Conservation (phyloP, 1,284 basidiomycete species). For the Rhizopogon hawkerae region DNA sequence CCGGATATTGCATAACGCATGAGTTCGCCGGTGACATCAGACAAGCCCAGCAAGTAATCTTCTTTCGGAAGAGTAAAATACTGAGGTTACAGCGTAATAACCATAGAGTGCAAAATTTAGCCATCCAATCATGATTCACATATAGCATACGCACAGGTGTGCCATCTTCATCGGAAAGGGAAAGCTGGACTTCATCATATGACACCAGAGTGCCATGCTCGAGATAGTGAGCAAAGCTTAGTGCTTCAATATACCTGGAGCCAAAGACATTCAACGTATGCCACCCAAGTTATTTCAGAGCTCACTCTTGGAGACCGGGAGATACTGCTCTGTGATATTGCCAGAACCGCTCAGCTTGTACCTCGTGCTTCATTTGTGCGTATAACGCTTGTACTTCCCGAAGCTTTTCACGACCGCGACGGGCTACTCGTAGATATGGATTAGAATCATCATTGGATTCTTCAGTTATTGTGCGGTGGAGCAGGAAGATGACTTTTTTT, state of each 20-base stretch:
- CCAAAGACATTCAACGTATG: conserved; percentile 12
- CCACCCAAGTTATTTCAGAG: conserved; percentile 1
- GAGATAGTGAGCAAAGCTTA: conserved; percentile 86
- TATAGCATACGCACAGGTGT: conserved; percentile 41
- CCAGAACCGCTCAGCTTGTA: conserved; percentile 73
- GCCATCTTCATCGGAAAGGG: conserved; percentile 51
- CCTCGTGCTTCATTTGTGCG: conserved; percentile 52
- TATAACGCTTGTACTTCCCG: conserved; percentile 64
- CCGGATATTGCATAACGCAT: conserved; percentile 90
- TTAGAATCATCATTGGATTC: conserved; percentile 31
- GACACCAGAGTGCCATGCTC: conserved; percentile 66
- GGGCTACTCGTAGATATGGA: conserved; percentile 36
- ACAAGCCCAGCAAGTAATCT: conserved; percentile 88
- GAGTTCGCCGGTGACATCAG: conserved; percentile 93
- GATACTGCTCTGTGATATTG: conserved; percentile 71
- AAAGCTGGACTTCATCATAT: conserved; percentile 58
- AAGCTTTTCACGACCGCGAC: conserved; percentile 60
- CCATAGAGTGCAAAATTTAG: neutral
- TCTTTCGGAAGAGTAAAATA: conserved; percentile 63
- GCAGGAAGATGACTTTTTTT: conserved; percentile 90
- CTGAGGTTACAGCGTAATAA: conserved; percentile 29
- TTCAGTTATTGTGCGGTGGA: conserved; percentile 71
- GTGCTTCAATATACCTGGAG: conserved; percentile 75
- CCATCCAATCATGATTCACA: neutral
- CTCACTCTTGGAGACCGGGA: conserved; percentile 67